Base-by-base conservation (phyloP, 441 rosid genomes). In the Hura crepitans region DNA sequence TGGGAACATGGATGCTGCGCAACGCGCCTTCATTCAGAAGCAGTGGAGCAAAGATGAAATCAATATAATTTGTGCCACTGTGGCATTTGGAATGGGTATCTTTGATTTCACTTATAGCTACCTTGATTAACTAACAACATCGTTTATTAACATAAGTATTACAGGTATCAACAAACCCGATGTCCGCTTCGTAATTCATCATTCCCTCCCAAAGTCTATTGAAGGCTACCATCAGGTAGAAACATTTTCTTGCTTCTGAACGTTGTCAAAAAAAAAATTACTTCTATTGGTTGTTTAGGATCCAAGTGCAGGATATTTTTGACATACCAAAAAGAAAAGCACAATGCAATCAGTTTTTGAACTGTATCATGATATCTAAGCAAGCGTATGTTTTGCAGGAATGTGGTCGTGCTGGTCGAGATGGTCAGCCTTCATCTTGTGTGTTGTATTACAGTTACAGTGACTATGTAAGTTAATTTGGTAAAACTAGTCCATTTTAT, bases 31-130 rank as follows among this genome's bases (percentile, higher is more conserved):
- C 66, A 72, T 91, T 72, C 99, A 95, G 83, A 88, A 77, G 81
- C 99, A 92, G 81, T 95, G 99, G 98, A 95, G 99, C 89, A 92
- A 92, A 84, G 98, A 95, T 72, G 97, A 92, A 84, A 75, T 95
- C 77, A 95, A 92, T 78, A 89, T 95, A 67, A 95, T 95, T 74
- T 95, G 98, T 81, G 99, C 98, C 47, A 95, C 98, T 22, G 92
- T 95, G 60, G 99, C 98, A 66, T 95, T 95, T 82, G 99, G 99
- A 78, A 95, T 95, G 99, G 99, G 98, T 95, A 91, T 64, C 54
- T 69, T 65, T 72, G 53, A 56, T 80, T 47, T 71, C 50, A 46
- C 64, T 17, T 9, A 50, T 59, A 72, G 60, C 33, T 75, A 75
- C 43, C 39, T 77, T 67, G 66, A 47, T 54, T 74, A 45, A 69